These are phyloP conservation scores for Debaryomyces sp. DNA, from an alignment of 1,139 yeast genomes.

Conservation along the genomic window DNA sequence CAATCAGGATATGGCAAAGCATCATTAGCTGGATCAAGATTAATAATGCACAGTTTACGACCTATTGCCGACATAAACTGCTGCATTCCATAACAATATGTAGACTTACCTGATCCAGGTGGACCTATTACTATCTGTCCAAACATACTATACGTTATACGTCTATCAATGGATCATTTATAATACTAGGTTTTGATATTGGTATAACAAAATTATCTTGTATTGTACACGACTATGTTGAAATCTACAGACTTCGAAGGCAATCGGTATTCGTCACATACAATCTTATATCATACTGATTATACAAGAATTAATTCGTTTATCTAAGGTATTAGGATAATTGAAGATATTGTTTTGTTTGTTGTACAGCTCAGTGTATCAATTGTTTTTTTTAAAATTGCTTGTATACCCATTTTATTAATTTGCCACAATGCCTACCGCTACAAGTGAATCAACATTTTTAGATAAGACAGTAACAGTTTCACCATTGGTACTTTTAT, in stretches of 20 bases:
- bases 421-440: slow-evolving; percentile 12
- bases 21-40: slow-evolving; percentile 96
- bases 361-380: not conserved
- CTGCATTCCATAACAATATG: slow-evolving; percentile 88
- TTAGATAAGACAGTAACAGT: slow-evolving; percentile 74
- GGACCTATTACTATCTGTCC: slow-evolving; percentile 97
- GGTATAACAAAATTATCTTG: not conserved
- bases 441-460: slow-evolving; percentile 36
- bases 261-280: not conserved
- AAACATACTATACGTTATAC: slow-evolving; percentile 41
- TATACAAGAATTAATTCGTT: not conserved
- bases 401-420: not conserved
- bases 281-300: not conserved
- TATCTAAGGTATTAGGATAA: not conserved
- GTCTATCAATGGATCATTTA: not conserved
- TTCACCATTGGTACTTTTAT: slow-evolving; percentile 91
- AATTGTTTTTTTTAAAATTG: not conserved
- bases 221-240: slow-evolving; percentile 6
- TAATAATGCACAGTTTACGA: slow-evolving; percentile 76
- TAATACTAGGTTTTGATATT: not conserved
- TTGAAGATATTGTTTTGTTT: not conserved
- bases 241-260: slow-evolving; percentile 4
- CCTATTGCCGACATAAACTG: slow-evolving; percentile 95
- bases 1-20: slow-evolving; percentile 70
- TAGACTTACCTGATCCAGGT: slow-evolving; percentile 97